Conservation (phyloP, 495 filamentous ascomycete species). For the Penicilliopsis zonata region DNA sequence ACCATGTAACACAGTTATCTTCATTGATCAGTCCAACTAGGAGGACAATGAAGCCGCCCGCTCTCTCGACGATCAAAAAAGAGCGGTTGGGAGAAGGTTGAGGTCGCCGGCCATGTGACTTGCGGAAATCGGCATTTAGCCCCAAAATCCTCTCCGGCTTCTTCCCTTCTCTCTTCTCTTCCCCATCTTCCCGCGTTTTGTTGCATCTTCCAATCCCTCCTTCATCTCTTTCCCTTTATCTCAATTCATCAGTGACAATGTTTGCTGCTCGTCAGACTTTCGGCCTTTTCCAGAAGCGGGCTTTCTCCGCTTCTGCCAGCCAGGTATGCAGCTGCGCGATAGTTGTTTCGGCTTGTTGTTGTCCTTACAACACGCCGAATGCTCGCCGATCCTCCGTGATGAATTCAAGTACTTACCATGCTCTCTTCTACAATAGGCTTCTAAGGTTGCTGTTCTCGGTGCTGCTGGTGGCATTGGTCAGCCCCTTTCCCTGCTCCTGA, state of each 20-base stretch:
- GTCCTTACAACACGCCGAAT: not conserved
- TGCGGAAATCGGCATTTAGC: not conserved
- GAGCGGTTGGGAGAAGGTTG: not conserved
- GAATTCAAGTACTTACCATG: not conserved
- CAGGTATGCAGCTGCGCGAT: constrained; percentile 47
- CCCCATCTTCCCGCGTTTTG: constrained; percentile 5
- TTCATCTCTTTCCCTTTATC: constrained; percentile 6
- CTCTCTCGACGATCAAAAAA: too few species aligned
- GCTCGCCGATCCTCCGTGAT: not conserved
- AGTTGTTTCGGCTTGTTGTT: constrained; percentile 5
- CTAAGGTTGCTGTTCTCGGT: constrained; percentile 94
- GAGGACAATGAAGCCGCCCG: too few species aligned
- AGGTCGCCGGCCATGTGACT: not conserved
- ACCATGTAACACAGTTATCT: too few species aligned
- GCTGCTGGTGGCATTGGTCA: constrained; percentile 97
- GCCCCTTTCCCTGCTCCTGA: constrained; percentile 91
- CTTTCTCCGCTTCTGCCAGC: constrained; percentile 86
- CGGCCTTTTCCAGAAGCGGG: constrained; percentile 65
- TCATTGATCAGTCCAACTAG: too few species aligned
- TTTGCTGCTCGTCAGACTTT: constrained; percentile 64
- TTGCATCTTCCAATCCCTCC: constrained; percentile 5
- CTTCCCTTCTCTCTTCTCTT: constrained; percentile 8
- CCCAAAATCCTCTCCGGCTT: constrained; percentile 2
- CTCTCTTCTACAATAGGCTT: constrained; percentile 46
- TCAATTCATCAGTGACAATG: constrained; percentile 41